Evolutionary conservation across 306 rosid genomes (phyloP).

Genomic region (Prosopis cineraria): DNA sequence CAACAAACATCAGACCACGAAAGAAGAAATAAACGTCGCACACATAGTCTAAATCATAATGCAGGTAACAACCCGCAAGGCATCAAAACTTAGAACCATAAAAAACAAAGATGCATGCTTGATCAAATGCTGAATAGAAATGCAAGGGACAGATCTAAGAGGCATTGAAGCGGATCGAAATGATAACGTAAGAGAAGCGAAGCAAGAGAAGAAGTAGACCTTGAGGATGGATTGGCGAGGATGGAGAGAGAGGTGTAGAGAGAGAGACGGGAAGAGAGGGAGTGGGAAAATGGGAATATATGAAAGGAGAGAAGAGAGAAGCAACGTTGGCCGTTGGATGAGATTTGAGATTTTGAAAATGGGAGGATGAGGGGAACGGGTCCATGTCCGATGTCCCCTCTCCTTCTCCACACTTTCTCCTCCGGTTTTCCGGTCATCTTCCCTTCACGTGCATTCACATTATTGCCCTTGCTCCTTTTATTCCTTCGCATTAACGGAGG

Average conservation of each 20-base stretch:
- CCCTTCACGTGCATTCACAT: too few species aligned
- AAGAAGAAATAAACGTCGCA: not conserved
- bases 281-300: constrained; percentile 20
- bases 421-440: constrained; percentile 1
- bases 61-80: not conserved
- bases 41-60: not conserved
- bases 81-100: not conserved
- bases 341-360: not conserved
- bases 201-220: constrained; percentile 32
- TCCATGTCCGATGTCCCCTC: not conserved
- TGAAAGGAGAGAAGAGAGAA: constrained; percentile 14
- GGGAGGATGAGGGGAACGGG: not conserved
- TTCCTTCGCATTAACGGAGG: too few species aligned
- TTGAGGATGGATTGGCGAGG: constrained; percentile 30
- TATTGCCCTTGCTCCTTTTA: not conserved
- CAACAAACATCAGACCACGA: not conserved
- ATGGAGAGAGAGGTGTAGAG: constrained; percentile 20
- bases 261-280: not conserved
- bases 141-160: constrained; percentile 31
- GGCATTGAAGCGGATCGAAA: not conserved
- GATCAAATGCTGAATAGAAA: not conserved
- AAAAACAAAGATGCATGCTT: not conserved
- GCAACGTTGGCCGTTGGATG: constrained; percentile 48
- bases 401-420: not conserved
- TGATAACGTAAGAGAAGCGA: not conserved